Percentiles rank a stretch among this genome's conserved stretches.
phyloP scores from a whole-genome alignment of 306 rosid genomes.

The Vicia sativa region DNA sequence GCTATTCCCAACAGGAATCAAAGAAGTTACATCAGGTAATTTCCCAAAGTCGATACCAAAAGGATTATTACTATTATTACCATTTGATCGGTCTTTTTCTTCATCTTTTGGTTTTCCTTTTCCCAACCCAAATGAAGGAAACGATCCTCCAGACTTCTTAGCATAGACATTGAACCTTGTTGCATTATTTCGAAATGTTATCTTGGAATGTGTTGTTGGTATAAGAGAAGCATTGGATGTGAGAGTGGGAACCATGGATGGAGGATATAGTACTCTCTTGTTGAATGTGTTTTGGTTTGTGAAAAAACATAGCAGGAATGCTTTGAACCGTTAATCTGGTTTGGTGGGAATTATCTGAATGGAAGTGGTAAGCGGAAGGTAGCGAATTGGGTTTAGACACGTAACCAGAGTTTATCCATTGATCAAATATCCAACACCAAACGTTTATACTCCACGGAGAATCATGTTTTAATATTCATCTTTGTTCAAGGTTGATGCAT shows the following conservation, averaged over 20 bases:
- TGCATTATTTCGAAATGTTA: constrained; percentile 45
- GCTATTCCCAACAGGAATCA: constrained; percentile 60
- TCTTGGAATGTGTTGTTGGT: constrained; percentile 47
- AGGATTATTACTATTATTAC: constrained; percentile 32
- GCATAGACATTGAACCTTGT: constrained; percentile 57
- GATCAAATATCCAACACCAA: constrained; percentile 47
- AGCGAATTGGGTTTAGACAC: constrained; percentile 67
- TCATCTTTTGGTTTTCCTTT: constrained; percentile 52
- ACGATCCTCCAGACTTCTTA: constrained; percentile 48
- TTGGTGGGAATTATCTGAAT: constrained; percentile 53
- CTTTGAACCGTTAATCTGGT: constrained; percentile 21
- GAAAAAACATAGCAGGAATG: constrained; percentile 17
- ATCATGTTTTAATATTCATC: constrained; percentile 10
- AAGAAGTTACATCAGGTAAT: constrained; percentile 63
- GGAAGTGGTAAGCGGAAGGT: constrained; percentile 33
- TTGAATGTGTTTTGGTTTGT: constrained; percentile 25
- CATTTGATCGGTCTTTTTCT: constrained; percentile 37
- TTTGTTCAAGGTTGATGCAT: background rate
- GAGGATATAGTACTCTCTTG: constrained; percentile 11
- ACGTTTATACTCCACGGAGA: constrained; percentile 36
- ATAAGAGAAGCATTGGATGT: constrained; percentile 69
- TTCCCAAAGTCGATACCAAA: constrained; percentile 71
- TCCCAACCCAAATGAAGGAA: constrained; percentile 63
- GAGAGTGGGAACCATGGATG: constrained; percentile 75
- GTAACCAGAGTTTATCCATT: constrained; percentile 57